phyloP scores from a whole-genome alignment of 768 basidiomycete genomes.

The Pleurotus citrinopileatus region DNA sequence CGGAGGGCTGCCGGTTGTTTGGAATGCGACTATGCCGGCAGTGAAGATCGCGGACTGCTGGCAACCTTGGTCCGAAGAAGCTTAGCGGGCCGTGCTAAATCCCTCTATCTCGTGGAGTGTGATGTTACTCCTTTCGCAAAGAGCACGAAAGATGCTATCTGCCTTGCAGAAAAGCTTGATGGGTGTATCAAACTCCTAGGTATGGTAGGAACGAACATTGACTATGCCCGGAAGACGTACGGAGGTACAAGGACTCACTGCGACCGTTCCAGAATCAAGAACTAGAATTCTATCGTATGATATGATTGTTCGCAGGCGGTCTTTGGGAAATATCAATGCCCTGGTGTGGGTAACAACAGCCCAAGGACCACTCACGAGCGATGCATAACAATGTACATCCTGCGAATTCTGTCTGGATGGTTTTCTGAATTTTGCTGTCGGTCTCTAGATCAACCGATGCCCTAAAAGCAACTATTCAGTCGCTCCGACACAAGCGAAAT shows the following conservation, averaged over 20 bases:
- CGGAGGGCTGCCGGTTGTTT: no score
- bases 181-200: constrained; percentile 50
- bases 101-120: constrained; percentile 36
- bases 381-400: constrained; percentile 77
- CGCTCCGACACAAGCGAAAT: background rate
- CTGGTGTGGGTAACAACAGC: constrained; percentile 14
- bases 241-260: constrained; percentile 24
- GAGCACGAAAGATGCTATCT: constrained; percentile 43
- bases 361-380: constrained; percentile 52
- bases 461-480: constrained; percentile 15
- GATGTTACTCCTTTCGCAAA: constrained; percentile 48
- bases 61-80: background rate
- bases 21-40: background rate
- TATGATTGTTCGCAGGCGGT: constrained; percentile 77
- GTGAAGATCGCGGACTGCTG: no score
- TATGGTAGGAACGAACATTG: background rate
- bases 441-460: constrained; percentile 79
- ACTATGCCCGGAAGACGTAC: background rate
- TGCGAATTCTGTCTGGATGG: constrained; percentile 70
- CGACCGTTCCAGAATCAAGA: constrained; percentile 59
- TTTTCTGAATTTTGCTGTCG: constrained; percentile 78
- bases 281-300: constrained; percentile 73
- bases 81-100: background rate
- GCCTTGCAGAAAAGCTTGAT: constrained; percentile 37
- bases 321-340: constrained; percentile 23